phyloP scores from a whole-genome alignment of 2,329 filamentous ascomycete genomes.

The Aspergillus piperis region DNA sequence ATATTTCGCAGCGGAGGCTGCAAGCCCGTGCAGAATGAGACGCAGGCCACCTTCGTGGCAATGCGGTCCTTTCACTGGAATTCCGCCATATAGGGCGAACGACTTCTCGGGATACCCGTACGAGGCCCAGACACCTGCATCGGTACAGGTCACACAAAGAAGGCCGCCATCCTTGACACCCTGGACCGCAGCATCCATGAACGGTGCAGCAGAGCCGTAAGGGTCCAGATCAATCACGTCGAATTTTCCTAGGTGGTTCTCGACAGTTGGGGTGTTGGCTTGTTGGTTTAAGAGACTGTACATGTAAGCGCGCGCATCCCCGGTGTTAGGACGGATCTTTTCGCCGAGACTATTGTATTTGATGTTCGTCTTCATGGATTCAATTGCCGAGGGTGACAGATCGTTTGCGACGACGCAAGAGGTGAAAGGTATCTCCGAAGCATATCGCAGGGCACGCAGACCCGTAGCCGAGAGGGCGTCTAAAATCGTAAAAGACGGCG shows the following conservation, averaged over 20 bases:
- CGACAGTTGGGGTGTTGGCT: slow-evolving; percentile 41
- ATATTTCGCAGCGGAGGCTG: slow-evolving; percentile 78
- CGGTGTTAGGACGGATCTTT: slow-evolving; percentile 71
- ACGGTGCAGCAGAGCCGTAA: slow-evolving; percentile 89
- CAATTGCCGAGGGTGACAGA: slow-evolving; percentile 72
- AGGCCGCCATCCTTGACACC: slow-evolving; percentile 84
- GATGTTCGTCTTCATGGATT: slow-evolving; percentile 81
- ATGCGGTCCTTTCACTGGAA: slow-evolving; percentile 79
- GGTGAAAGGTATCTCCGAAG: slow-evolving; percentile 82
- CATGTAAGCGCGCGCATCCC: slow-evolving; percentile 90
- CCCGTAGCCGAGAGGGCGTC: slow-evolving; percentile 95
- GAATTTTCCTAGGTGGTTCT: slow-evolving; percentile 59
- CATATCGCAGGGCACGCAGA: slow-evolving; percentile 85
- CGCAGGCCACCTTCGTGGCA: slow-evolving; percentile 89
- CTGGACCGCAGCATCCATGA: slow-evolving; percentile 88
- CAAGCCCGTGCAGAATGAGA: slow-evolving; percentile 79
- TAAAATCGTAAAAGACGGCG: slow-evolving; percentile 72
- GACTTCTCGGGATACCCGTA: slow-evolving; percentile 93
- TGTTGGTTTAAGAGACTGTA: slow-evolving; percentile 63
- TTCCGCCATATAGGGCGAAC: slow-evolving; percentile 88
- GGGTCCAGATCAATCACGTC: slow-evolving; percentile 97
- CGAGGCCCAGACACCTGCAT: slow-evolving; percentile 92
- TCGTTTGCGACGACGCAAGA: slow-evolving; percentile 89
- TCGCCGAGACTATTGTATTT: slow-evolving; percentile 74
- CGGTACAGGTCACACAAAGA: slow-evolving; percentile 93